Evolutionary conservation across 345 rosid genomes (phyloP), one percentile per base, ranked within the genome.

Genomic region (Melaleuca quinquenervia): DNA sequence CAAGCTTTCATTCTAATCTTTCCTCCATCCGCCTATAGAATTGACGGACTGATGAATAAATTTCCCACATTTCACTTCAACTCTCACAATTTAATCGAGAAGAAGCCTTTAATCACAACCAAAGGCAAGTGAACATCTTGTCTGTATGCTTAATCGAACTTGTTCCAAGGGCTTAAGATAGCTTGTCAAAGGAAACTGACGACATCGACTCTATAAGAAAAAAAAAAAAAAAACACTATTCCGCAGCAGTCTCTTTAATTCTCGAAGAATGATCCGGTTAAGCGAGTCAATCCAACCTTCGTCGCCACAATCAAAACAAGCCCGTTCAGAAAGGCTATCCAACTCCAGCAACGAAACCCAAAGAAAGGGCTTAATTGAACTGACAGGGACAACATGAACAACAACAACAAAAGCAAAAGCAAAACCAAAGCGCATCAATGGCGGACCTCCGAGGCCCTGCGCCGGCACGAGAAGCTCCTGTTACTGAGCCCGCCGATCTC

Each of bases 401-500:
- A 1, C n/a, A 14, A 27, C 3, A 60, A 3, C 13, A 6, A 24
- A 5, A 18, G 10, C 7, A 0, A n/a, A 32, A 13, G 13, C 8
- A 16, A 70, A 70, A 36, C 13, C 20, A 14, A 20, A 36, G 1
- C 82, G 48, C 45, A 36, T 45, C 82, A 26, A 51, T n/a, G 24
- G 24, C n/a, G 53, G 21, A 96, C 99, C 99, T 96, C 91, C 5
- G 98, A 94, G 44, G 90, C 98, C 51, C 90, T 91, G 88, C 93
- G 93, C 26, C 99, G 98, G 90, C 86, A 91, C 8, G 92, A 90
- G 93, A 97, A 97, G 82, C 86, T 90, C 53, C 96, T 89, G 60
- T 92, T 83, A 70, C 95, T 90, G 87, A 97, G 91, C 8, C 90
- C 92, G 70, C 98, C 99, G 86, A 97, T 88, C 89, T 97, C 96